Conservation (phyloP, 371 early-diverging fungal species). For the Actinomortierella wolfii region DNA sequence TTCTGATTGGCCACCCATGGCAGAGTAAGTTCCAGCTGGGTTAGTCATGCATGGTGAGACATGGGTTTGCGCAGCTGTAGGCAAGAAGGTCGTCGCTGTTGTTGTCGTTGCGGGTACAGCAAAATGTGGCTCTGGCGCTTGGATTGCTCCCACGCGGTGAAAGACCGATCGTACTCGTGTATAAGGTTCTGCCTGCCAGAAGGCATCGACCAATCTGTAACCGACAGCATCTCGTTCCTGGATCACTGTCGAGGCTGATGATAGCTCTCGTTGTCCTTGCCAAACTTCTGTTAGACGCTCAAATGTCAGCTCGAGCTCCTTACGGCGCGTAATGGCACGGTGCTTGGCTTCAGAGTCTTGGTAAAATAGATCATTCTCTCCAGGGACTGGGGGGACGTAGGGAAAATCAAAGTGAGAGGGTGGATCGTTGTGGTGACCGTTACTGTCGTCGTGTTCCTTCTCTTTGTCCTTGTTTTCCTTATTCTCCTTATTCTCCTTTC, state of each 20-base stretch:
- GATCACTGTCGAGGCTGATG: constrained; percentile 29
- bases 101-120: no score
- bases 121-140: not conserved
- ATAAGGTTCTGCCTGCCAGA: constrained; percentile 34
- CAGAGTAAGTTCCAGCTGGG: no score
- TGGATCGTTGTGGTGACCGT: constrained; percentile 13
- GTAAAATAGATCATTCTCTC: constrained; percentile 15
- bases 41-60: no score
- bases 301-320: constrained; percentile 42
- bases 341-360: constrained; percentile 31
- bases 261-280: constrained; percentile 40
- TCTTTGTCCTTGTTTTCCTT: constrained; percentile 15
- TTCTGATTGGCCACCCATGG: no score
- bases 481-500: constrained; percentile 21
- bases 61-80: no score
- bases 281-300: constrained; percentile 40
- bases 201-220: constrained; percentile 20
- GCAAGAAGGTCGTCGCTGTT: no score
- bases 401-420: constrained; percentile 10
- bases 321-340: constrained; percentile 15
- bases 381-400: constrained; percentile 13
- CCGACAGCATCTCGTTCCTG: constrained; percentile 45
- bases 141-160: constrained; percentile 27
- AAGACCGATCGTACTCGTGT: constrained; percentile 32
- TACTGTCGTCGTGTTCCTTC: constrained; percentile 13